Evolutionary conservation across 768 basidiomycete genomes (phyloP).

Genomic region (Tulasnella sp.): DNA sequence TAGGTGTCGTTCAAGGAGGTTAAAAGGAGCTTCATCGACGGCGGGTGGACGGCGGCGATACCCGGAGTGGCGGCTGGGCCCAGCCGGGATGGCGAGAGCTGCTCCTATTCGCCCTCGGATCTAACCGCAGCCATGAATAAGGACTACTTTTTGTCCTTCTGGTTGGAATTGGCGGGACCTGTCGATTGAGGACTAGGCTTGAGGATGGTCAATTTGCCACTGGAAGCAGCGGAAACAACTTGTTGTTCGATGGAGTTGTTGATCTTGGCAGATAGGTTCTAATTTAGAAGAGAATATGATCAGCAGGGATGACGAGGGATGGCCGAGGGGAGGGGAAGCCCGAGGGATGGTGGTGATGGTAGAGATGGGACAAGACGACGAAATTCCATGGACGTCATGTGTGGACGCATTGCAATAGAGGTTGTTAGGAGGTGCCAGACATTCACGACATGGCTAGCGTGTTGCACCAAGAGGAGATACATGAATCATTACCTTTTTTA

Average conservation of each 20-base stretch:
- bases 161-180: not conserved
- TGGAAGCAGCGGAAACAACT: constrained; percentile 81
- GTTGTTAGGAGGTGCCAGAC: not conserved
- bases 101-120: not conserved
- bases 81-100: not conserved
- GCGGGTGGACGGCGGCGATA: not conserved
- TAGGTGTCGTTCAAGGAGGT: not conserved
- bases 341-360: not conserved
- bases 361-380: not conserved
- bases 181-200: constrained; percentile 36
- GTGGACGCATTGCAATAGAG: not conserved
- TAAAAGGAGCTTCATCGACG: not conserved
- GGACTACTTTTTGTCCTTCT: not conserved
- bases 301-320: not conserved
- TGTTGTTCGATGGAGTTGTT: constrained; percentile 86
- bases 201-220: constrained; percentile 90
- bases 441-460: not conserved
- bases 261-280: constrained; percentile 86
- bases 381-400: constrained; percentile 18
- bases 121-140: not conserved
- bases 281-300: constrained; percentile 3
- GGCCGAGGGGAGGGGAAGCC: not conserved
- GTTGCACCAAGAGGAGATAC: not conserved
- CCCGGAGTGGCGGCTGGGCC: not conserved
- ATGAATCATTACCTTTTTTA: constrained; percentile 57